A percentile compares a stretch with the other conserved stretches of the same genome.
Conservation (phyloP, 345 rosid species). For the Diplotaxis tenuifolia region DNA sequence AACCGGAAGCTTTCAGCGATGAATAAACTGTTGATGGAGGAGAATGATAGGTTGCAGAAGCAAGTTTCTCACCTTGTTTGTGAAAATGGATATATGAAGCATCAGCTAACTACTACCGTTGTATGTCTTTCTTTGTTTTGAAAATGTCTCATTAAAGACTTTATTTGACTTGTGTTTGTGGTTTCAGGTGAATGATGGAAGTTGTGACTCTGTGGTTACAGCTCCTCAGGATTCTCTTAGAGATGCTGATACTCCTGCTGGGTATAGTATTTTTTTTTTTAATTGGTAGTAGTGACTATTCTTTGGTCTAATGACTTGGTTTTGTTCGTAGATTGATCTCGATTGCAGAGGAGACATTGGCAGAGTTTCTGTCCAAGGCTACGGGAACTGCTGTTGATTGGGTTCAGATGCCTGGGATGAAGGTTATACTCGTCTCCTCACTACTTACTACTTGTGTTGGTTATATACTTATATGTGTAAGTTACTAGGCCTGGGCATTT, state of each 20-base stretch:
- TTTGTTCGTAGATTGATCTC: slow-evolving; percentile 76
- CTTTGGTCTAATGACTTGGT: neutral
- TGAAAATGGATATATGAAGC: slow-evolving; percentile 90
- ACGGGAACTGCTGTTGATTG: slow-evolving; percentile 99
- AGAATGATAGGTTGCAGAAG: slow-evolving; percentile 95
- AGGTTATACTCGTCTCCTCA: slow-evolving; percentile 48
- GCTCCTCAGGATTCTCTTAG: slow-evolving; percentile 92
- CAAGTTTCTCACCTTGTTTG: slow-evolving; percentile 98
- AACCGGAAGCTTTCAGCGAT: slow-evolving; percentile 90
- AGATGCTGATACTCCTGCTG: slow-evolving; percentile 98
- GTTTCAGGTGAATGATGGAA: slow-evolving; percentile 65
- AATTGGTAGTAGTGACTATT: neutral
- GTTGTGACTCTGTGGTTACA: slow-evolving; percentile 89
- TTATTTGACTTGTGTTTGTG: neutral
- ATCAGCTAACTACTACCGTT: slow-evolving; percentile 73
- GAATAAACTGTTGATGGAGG: slow-evolving; percentile 99
- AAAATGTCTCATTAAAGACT: neutral
- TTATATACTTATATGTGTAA: too few species aligned
- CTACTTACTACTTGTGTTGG: neutral
- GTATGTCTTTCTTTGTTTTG: neutral
- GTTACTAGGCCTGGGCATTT: too few species aligned
- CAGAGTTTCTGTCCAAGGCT: slow-evolving; percentile 99
- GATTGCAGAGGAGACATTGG: slow-evolving; percentile 99
- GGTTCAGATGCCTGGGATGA: slow-evolving; percentile 99
- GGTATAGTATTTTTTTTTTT: slow-evolving; percentile 46